phyloP scores from a whole-genome alignment of 495 filamentous ascomycete species.

The Neurospora cerealis region DNA sequence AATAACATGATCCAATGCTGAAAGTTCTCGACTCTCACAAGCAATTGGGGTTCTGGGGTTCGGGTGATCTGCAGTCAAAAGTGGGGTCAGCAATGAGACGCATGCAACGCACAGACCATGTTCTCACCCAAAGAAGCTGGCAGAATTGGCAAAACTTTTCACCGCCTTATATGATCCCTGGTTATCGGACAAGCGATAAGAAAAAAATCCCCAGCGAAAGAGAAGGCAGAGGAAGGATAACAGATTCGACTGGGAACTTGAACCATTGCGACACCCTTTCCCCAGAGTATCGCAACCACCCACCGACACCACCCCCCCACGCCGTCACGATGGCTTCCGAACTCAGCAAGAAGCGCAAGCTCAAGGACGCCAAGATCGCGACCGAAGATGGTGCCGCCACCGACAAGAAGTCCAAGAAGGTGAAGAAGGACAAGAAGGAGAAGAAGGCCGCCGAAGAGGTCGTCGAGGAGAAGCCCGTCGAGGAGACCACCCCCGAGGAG shows the following conservation, averaged over 20 bases:
- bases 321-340: slow-evolving; percentile 26
- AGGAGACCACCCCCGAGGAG: slow-evolving; percentile 8
- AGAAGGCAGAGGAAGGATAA: not conserved
- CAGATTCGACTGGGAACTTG: not conserved
- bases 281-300: slow-evolving; percentile 3
- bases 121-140: not conserved
- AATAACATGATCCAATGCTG: not conserved
- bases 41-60: not conserved
- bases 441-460: slow-evolving; percentile 13
- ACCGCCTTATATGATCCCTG: not conserved
- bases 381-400: slow-evolving; percentile 16
- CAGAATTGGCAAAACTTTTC: not conserved
- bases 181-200: not conserved
- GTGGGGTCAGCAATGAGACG: not conserved
- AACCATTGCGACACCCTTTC: not conserved
- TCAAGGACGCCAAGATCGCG: slow-evolving; percentile 26
- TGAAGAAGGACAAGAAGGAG: slow-evolving; percentile 15
- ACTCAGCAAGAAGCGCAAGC: slow-evolving; percentile 39
- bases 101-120: not conserved
- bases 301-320: not conserved
- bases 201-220: not conserved
- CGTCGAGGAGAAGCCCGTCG: slow-evolving; percentile 5
- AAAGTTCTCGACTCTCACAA: not conserved
- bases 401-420: slow-evolving; percentile 21
- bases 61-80: not conserved